Conservation (phyloP, 148 eudicot genomes). For the Suaeda aralocaspica region DNA sequence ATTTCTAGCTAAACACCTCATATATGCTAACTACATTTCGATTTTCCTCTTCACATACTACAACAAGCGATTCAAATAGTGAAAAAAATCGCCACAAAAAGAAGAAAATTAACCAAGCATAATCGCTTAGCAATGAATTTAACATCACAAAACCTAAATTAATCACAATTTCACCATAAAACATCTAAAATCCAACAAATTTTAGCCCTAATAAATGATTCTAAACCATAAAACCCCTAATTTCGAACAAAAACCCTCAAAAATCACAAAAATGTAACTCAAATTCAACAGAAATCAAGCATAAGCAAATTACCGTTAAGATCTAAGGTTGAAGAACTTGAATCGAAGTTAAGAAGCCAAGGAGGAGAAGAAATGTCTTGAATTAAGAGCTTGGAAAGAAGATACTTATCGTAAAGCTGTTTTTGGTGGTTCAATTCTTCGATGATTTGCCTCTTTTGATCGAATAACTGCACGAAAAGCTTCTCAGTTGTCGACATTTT, state of each 20-base stretch:
- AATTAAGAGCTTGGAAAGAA: conserved; percentile 65
- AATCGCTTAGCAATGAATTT: neutral
- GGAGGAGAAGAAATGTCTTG: conserved; percentile 67
- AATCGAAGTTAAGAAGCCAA: conserved; percentile 33
- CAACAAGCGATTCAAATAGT: neutral
- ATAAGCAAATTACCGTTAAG: conserved; percentile 36
- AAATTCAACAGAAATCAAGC: neutral
- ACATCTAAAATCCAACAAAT: neutral
- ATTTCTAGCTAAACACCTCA: neutral
- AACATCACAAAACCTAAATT: neutral
- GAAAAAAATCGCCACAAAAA: neutral
- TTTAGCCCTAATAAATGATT: neutral
- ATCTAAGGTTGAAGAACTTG: conserved; percentile 29
- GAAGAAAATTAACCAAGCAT: neutral
- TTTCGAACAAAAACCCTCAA: neutral
- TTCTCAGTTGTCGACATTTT: conserved; percentile 63
- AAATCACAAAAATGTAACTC: neutral
- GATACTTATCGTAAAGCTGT: conserved; percentile 54
- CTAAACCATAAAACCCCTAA: neutral
- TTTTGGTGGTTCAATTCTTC: conserved; percentile 59
- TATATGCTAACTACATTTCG: neutral
- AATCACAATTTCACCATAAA: neutral
- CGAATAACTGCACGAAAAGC: conserved; percentile 67
- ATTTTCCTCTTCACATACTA: neutral
- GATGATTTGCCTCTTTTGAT: conserved; percentile 52